Evolutionary conservation across 495 filamentous ascomycete species (phyloP), one percentile per base, ranked within the genome.

Genomic region (Filosporella fistucella): DNA sequence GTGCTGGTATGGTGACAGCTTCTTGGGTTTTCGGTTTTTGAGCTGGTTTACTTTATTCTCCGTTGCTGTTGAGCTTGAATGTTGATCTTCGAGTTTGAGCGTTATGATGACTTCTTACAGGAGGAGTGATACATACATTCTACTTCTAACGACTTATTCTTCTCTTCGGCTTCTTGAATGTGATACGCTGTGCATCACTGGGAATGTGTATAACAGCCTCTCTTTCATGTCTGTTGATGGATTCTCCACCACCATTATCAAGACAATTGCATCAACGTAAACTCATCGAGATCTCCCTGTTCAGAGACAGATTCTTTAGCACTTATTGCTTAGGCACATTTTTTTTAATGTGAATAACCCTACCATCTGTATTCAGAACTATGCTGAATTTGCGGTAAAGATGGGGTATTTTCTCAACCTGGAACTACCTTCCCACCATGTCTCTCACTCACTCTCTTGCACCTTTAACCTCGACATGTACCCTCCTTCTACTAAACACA

Each of bases 101-200:
- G n/a, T n/a, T n/a, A n/a, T n/a, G n/a, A n/a, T n/a, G n/a, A n/a
- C n/a, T 42, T 25, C 8, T 14, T 11, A 4, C 25, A 49, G 36
- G 36, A 3, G 84, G 83, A n/a, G 70, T 85, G 25, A 70, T 87
- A 8, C 70, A 83, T 32, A 78, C 79, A 7, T 86, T 90, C 11
- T 35, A 88, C 74, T 72, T 88, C 34, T 57, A 74, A 11, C 64
- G 71, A 12, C 59, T 89, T 12, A 77, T 89, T 49, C 68, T 63
- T 0, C 42, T 62, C 16, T 69, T 86, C 29, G 85, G 83, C 1
- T 90, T 85, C 47, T 62, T 65, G 1, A 88, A 85, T 84, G 70
- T 84, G 1, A 78, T 89, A 63, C 78, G 86, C 10, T 72, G 71
- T 23, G 65, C 72, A 28, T 84, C 78, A 8, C 43, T 85, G 2